These are phyloP conservation scores for Pyrenula massariospora DNA, from an alignment of 495 filamentous ascomycete species.

Conservation along the genomic window DNA sequence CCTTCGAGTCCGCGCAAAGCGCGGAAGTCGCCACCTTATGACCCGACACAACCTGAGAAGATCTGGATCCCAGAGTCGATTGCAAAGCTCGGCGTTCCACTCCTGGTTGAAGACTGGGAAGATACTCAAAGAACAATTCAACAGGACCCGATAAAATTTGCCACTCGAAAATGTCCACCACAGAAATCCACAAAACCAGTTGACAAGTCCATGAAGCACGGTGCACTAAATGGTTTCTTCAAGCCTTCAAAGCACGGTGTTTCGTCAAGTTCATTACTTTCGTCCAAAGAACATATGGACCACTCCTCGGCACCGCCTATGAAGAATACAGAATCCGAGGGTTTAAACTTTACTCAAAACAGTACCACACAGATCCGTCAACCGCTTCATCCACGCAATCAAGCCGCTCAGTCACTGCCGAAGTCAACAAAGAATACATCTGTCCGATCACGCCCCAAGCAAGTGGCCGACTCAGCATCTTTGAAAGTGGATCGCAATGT, in stretches of 20 bases:
- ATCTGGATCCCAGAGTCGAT: constrained; percentile 69
- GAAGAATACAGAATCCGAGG: not conserved
- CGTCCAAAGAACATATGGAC: not conserved
- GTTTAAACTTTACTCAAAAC: too few species aligned
- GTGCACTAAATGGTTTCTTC: not conserved
- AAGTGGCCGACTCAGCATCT: not conserved
- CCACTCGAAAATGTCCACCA: not conserved
- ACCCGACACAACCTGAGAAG: constrained; percentile 53
- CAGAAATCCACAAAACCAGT: not conserved
- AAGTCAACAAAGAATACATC: not conserved
- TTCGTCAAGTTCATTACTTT: not conserved
- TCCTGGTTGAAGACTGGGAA: constrained; percentile 70
- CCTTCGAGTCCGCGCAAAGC: constrained; percentile 30
- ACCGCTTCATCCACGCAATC: not conserved
- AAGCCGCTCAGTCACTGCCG: not conserved
- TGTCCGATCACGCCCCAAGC: not conserved
- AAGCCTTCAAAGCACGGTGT: not conserved
- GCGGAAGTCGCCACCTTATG: constrained; percentile 49
- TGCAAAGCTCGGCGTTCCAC: constrained; percentile 56
- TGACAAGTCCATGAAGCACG: not conserved
- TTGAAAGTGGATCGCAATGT: not conserved
- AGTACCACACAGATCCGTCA: not conserved
- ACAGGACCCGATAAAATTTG: constrained; percentile 30
- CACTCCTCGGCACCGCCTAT: not conserved
- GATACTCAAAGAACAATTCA: constrained; percentile 31